Base-by-base conservation (phyloP, 768 basidiomycete genomes). In the Hygrocybe punicea region DNA sequence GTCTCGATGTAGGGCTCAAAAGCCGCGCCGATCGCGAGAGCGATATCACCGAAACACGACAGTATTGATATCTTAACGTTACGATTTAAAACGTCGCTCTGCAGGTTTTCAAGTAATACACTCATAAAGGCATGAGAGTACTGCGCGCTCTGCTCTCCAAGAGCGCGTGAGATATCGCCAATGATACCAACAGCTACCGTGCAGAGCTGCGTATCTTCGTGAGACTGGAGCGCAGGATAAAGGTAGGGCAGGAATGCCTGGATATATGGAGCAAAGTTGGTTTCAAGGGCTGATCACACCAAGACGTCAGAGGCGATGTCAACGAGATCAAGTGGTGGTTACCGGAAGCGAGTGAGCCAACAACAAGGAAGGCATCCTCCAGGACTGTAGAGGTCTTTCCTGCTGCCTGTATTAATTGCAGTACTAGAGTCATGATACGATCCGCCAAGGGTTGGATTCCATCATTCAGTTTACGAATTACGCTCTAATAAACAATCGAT, bases 61-160 rank as follows among this genome's bases (percentile, higher is more conserved):
- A 98, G 73, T 65, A 98, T 91, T n/a, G 90, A 86, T 39, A 98
- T 95, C 80, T 99, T 99, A 69, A 98, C 97, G 61, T 89, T 90
- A 47, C 96, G 83, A 66, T 93, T 91, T 56, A 99, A 78, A 21
- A 93, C 85, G 0, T 94, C 87, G 62, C 90, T 93, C 70, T 92
- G 89, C 36, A 99, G 77, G 64, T 96, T 93, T 70, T 94, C 91
- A 19, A 98, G 78, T 33, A 99, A 78, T 14, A 91, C 91, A 10
- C 84, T 87, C 91, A 99, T 97, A 78, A 99, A 95, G 3, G 85
- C 79, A 57, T 83, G 79, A 37, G 93, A 86, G 71, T 94, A 98
- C 63, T 89, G 86, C 1, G 83, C 82, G 56, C 87, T 87, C 66
- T 85, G 82, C 56, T 93, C 89, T 45, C 92, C 89, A 17, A 98